Percentiles rank a stretch among this genome's conserved stretches.
Conservation (phyloP, 2,329 filamentous ascomycete species). For the Blastomyces parvus region DNA sequence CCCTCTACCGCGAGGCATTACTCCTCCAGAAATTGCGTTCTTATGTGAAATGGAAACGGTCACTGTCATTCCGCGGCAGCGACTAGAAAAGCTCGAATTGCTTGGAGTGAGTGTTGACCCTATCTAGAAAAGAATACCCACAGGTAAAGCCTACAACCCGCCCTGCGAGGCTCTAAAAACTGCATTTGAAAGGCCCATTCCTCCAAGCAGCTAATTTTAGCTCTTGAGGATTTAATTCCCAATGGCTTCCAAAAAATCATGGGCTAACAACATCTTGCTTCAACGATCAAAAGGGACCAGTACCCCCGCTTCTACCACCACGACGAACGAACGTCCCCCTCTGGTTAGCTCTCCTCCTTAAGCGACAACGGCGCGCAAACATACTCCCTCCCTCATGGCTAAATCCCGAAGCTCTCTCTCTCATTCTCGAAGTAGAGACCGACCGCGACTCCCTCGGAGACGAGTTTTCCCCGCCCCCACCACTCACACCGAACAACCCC, state of each 20-base stretch:
- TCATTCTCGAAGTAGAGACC: constrained; percentile 74
- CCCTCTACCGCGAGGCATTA: constrained; percentile 56
- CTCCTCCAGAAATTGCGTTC: constrained; percentile 83
- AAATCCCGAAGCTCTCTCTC: constrained; percentile 60
- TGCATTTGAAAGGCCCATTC: background rate
- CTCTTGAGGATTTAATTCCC: background rate
- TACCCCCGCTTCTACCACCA: constrained; percentile 67
- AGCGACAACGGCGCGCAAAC: constrained; percentile 87
- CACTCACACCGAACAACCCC: constrained; percentile 42
- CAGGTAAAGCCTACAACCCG: constrained; percentile 9
- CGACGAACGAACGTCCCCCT: constrained; percentile 71
- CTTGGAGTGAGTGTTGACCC: constrained; percentile 58
- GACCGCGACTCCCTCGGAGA: constrained; percentile 50
- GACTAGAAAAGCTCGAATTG: constrained; percentile 74
- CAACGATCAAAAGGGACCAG: constrained; percentile 54
- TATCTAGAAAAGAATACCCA: constrained; percentile 6
- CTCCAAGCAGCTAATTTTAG: background rate
- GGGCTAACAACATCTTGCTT: constrained; percentile 12
- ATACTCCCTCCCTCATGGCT: constrained; percentile 90
- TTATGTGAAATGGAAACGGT: constrained; percentile 96
- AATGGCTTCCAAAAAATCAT: background rate
- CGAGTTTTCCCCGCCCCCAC: constrained; percentile 68
- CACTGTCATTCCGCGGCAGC: constrained; percentile 82
- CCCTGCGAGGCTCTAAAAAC: background rate
- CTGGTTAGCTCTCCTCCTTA: constrained; percentile 91